Evolutionary conservation across 805 yeast genomes (phyloP).

Genomic region (Brettanomyces custersianus): DNA sequence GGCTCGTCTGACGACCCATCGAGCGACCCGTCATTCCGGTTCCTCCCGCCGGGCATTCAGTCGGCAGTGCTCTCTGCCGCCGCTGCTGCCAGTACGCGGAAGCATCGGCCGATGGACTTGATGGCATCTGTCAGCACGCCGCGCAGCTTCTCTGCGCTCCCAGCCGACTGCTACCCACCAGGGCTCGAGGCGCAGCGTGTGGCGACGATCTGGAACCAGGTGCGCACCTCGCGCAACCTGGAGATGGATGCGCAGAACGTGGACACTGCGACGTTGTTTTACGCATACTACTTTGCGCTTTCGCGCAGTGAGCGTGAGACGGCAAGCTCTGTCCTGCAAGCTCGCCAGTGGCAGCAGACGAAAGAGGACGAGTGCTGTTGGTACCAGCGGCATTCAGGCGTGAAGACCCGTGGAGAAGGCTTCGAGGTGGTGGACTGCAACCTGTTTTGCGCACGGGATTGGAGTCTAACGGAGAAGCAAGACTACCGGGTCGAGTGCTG

Average conservation of each 20-base stretch:
- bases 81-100: conserved; percentile 11
- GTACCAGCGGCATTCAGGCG: conserved; percentile 31
- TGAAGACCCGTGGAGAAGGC: conserved; percentile 29
- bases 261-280: conserved; percentile 31
- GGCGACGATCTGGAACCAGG: conserved; percentile 23
- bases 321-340: conserved; percentile 24
- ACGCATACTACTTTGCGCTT: conserved; percentile 34
- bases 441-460: conserved; percentile 33
- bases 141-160: conserved; percentile 18
- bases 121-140: conserved; percentile 18
- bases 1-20: background rate
- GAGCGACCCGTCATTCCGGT: conserved; percentile 20
- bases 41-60: conserved; percentile 28
- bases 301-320: conserved; percentile 32
- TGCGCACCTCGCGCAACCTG: conserved; percentile 15
- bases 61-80: conserved; percentile 22
- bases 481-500: conserved; percentile 29
- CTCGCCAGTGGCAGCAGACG: conserved; percentile 31
- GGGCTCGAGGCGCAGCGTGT: conserved; percentile 26
- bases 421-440: conserved; percentile 36
- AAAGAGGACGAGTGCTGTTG: conserved; percentile 15
- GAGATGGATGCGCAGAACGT: conserved; percentile 20
- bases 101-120: conserved; percentile 12
- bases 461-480: conserved; percentile 33
- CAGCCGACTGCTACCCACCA: conserved; percentile 21